A percentile compares a stretch with the other conserved stretches of the same genome.
These are phyloP conservation scores for Euphorbia tirucalli DNA, from an alignment of 345 rosid species.

Conservation along the genomic window DNA sequence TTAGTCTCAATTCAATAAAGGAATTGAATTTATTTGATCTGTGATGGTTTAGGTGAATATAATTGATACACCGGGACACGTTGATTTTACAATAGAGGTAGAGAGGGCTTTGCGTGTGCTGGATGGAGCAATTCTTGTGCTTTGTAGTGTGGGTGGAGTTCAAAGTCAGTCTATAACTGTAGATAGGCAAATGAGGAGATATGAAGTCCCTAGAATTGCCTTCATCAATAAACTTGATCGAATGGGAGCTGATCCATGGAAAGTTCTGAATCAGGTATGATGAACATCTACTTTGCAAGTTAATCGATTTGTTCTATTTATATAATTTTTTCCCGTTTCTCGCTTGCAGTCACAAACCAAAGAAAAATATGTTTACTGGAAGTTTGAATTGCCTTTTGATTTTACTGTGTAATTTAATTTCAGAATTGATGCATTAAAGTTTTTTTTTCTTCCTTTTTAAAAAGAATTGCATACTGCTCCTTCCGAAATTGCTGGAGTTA, in stretches of 20 bases:
- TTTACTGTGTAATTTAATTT: not conserved
- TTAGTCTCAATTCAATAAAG: not conserved
- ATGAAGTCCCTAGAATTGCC: conserved; percentile 86
- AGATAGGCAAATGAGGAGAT: conserved; percentile 98
- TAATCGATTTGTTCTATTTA: not conserved
- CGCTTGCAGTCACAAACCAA: not conserved
- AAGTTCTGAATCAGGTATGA: conserved; percentile 85
- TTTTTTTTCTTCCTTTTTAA: too few relatives aligned
- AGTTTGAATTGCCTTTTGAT: not conserved
- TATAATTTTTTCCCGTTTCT: not conserved
- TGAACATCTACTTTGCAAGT: not conserved
- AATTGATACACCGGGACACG: conserved; percentile 97
- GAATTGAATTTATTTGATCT: not conserved
- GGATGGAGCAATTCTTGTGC: conserved; percentile 91
- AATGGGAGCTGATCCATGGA: conserved; percentile 99
- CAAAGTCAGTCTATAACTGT: conserved; percentile 99
- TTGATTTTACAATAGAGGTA: conserved; percentile 97
- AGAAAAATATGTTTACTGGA: not conserved
- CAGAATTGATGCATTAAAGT: not conserved
- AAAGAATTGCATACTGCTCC: not conserved
- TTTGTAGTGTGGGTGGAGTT: conserved; percentile 98
- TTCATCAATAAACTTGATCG: conserved; percentile 98
- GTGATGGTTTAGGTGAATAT: conserved; percentile 60
- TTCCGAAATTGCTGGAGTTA: not conserved
- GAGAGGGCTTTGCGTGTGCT: conserved; percentile 96